Evolutionary conservation across 2,329 filamentous ascomycete species (phyloP), one percentile per base, ranked within the genome.

Genomic region (Ramularia collo-cygni): DNA sequence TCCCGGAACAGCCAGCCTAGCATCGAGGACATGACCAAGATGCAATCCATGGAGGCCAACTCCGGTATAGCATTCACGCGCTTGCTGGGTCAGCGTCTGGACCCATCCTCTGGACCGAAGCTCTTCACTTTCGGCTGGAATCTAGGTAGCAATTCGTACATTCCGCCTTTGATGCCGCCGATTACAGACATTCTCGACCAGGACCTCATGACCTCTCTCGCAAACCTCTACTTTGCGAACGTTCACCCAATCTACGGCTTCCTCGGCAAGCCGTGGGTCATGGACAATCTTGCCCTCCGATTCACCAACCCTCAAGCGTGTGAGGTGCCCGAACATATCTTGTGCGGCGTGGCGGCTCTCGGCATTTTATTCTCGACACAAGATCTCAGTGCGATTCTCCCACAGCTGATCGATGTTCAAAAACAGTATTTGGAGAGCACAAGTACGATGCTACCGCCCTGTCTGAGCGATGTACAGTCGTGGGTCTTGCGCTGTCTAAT

Each of bases 91-190:
- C 61, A 75, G 30, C 65, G 68, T 30, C 63, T 77, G 14, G 74
- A 78, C 50, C 69, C 73, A 1, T 67, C 67, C 4, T 69, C 68
- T 49, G 72, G 71, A 1, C 72, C 74, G 0, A 64, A 70, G 33
- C 60, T 76, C 39, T 70, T 74, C 47, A 65, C 74, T 0, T 77
- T 78, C 51, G 73, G 70, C 0, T 78, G 75, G 75, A 77, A 78
- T 50, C 56, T 68, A 10, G 65, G 58, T 31, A 49, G 55, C 40
- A 53, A 54, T 3, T 43, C 50, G 1, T 53, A 60, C 33, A 35
- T 37, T 7, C 45, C 50, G 15, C 37, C 41, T 5, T 13, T 34
- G 7, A 33, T 29, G 13, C 42, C 46, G 9, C 41, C 54, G 2
- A 64, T 77, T 2, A 68, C 64, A 1, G 65, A 68, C 2, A 64